Percentiles rank a stretch among this genome's conserved stretches.
Conservation (phyloP, 768 basidiomycete species). For the Hysterangium stoloniferum region DNA sequence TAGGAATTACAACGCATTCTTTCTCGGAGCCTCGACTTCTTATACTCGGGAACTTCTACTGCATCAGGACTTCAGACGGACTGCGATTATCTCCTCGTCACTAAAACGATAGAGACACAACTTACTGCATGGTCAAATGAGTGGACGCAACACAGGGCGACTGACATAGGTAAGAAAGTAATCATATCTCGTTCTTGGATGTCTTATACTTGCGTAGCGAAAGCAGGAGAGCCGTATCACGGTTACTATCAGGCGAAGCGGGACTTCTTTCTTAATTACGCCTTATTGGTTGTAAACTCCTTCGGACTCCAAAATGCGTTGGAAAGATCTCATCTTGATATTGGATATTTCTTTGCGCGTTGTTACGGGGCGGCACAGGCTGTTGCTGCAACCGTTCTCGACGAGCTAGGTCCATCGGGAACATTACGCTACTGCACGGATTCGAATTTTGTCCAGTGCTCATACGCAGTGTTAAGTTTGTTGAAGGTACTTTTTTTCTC, state of each 20-base stretch:
- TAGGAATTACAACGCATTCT: conserved; percentile 86
- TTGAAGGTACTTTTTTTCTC: conserved; percentile 61
- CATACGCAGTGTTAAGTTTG: conserved; percentile 89
- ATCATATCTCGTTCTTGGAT: neutral
- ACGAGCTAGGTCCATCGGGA: conserved; percentile 69
- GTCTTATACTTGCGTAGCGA: neutral
- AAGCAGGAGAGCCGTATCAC: neutral
- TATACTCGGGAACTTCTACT: conserved; percentile 77
- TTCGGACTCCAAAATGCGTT: conserved; percentile 97
- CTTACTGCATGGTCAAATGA: conserved; percentile 55
- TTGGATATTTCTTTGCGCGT: conserved; percentile 78
- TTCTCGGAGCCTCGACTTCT: conserved; percentile 79
- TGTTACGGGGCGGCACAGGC: conserved; percentile 66
- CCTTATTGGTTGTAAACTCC: conserved; percentile 84
- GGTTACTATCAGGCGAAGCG: conserved; percentile 40
- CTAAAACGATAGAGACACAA: conserved; percentile 80
- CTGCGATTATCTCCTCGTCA: conserved; percentile 77
- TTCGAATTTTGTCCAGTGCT: conserved; percentile 82
- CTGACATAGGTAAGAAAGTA: neutral
- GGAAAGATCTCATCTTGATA: conserved; percentile 63
- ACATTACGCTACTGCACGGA: conserved; percentile 82
- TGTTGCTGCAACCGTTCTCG: conserved; percentile 66
- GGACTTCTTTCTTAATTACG: conserved; percentile 79
- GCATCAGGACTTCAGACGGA: conserved; percentile 77
- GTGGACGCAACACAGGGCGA: conserved; percentile 20